A percentile compares a stretch with the other conserved stretches of the same genome.
Conservation (phyloP, 2,329 filamentous ascomycete genomes). For the Decorospora gaudefroyi region DNA sequence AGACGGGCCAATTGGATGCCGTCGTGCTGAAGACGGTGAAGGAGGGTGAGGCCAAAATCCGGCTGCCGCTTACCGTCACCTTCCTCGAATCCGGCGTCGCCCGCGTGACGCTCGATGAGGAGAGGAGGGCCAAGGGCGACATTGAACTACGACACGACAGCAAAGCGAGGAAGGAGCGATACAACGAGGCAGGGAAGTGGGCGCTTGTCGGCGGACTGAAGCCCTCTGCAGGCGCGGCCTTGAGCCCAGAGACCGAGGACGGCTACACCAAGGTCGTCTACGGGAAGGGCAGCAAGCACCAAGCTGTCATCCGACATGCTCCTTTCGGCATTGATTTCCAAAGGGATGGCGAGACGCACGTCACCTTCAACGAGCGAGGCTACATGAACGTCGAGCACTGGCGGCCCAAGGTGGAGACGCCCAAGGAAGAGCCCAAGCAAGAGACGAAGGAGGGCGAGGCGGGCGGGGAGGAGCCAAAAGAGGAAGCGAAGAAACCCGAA, state of each 20-base stretch:
- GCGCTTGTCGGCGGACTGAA: conserved; percentile 80
- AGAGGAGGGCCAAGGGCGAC: conserved; percentile 83
- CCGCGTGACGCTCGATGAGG: conserved; percentile 87
- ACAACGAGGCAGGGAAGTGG: conserved; percentile 89
- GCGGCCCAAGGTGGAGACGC: conserved; percentile 79
- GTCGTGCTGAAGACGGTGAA: conserved; percentile 79
- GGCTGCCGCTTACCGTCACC: conserved; percentile 80
- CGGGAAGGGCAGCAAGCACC: conserved; percentile 73
- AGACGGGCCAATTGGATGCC: conserved; percentile 78
- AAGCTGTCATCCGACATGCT: conserved; percentile 79
- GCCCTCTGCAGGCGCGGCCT: conserved; percentile 70
- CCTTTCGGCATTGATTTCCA: conserved; percentile 88
- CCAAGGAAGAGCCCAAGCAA: conserved; percentile 36
- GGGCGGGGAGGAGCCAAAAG: conserved; percentile 53
- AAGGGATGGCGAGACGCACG: conserved; percentile 76
- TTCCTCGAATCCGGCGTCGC: conserved; percentile 90
- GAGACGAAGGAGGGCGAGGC: conserved; percentile 58
- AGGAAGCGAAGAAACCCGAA: conserved; percentile 51
- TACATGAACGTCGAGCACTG: conserved; percentile 94
- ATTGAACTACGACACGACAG: conserved; percentile 87
- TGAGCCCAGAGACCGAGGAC: conserved; percentile 66
- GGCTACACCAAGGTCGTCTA: conserved; percentile 76
- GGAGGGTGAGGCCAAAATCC: conserved; percentile 67
- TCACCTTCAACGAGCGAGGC: conserved; percentile 89
- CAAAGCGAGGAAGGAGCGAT: conserved; percentile 84